Evolutionary conservation across 768 basidiomycete genomes (phyloP), one percentile per base, ranked within the genome.

Genomic region (Suillus spraguei): DNA sequence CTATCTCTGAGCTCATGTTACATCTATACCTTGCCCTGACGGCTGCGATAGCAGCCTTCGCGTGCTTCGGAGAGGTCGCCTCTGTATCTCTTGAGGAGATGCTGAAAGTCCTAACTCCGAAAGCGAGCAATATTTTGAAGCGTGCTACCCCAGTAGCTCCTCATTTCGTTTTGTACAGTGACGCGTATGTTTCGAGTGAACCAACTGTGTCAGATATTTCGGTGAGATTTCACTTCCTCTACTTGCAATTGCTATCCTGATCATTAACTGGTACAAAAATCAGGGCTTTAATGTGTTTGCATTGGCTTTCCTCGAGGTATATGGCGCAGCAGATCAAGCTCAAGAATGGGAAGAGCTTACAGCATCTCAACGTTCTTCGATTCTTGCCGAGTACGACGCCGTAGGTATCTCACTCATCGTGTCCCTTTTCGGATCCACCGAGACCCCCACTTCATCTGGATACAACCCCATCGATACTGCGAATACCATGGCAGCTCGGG

Each of bases 391-490:
- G 62, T 87, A 87, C 68, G 77, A 76, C 24, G 78, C 80, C 0
- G 85, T 85, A 7, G 86, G 86, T 22, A 86, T 87, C 70, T 82
- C 81, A 24, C 68, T 88, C 55, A 79, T 88, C 60, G 86, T 87
- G 5, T 83, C 84, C 52, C 79, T 76, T 4, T 87, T 87, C 65
- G 84, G 84, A 6, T 77, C 82, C 13, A 74, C 72, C 4, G 68
- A 75, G 61, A 72, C 74, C 1, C 84, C 84, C 3, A 85, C 82
- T 5, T 74, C 79, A 2, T 69, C 71, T 4, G 80, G 79, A 33
- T 67, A 68, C 5, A 75, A 84, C 62, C 76, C 84, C 2, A 73
- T 76, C 38, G 60, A 53, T 35, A 73, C 74, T 7, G 84, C 84
- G 1, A 76, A 79, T 64, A 75, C 72, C 6, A 75, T 85, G 69